Percentiles rank a stretch among this genome's conserved stretches.
Evolutionary conservation across 2,329 filamentous ascomycete species (phyloP).

Genomic region (Ramichloridium luteum): DNA sequence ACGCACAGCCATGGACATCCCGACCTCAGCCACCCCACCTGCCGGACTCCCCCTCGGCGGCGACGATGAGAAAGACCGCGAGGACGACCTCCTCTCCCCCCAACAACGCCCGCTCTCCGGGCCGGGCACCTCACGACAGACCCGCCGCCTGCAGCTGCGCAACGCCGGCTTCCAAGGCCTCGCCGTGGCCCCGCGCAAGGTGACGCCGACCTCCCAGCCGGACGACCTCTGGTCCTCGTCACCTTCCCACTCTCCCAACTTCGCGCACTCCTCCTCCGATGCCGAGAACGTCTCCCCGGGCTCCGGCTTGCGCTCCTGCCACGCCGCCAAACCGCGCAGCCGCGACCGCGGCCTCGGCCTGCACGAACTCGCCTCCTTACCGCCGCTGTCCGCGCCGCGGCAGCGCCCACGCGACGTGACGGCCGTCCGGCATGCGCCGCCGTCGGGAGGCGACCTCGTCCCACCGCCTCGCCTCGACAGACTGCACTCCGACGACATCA

Average conservation of each 20-base stretch:
- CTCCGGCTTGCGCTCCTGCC: background rate
- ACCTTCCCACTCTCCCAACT: no score
- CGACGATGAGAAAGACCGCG: no score
- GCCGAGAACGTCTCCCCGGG: constrained; percentile 15
- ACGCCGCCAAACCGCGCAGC: background rate
- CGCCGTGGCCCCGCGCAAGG: constrained; percentile 19
- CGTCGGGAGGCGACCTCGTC: constrained; percentile 9
- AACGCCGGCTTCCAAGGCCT: constrained; percentile 25
- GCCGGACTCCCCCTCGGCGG: no score
- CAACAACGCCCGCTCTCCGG: constrained; percentile 11
- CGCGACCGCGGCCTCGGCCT: background rate
- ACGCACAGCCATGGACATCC: no score
- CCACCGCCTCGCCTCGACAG: constrained; percentile 1
- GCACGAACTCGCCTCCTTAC: no score
- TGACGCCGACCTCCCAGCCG: constrained; percentile 21
- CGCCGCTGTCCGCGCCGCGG: no score
- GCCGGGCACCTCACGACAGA: constrained; percentile 15
- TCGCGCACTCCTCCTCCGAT: constrained; percentile 11
- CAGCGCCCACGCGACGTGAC: no score
- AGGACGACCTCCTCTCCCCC: no score
- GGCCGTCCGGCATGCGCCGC: no score
- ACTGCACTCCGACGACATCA: constrained; percentile 4
- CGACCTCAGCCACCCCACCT: no score
- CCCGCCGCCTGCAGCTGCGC: constrained; percentile 23
- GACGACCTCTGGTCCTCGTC: constrained; percentile 16